Percentiles rank a stretch among this genome's conserved stretches.
These are phyloP conservation scores for Micractinium conductrix DNA, from an alignment of 139 green algal species.

Conservation along the genomic window DNA sequence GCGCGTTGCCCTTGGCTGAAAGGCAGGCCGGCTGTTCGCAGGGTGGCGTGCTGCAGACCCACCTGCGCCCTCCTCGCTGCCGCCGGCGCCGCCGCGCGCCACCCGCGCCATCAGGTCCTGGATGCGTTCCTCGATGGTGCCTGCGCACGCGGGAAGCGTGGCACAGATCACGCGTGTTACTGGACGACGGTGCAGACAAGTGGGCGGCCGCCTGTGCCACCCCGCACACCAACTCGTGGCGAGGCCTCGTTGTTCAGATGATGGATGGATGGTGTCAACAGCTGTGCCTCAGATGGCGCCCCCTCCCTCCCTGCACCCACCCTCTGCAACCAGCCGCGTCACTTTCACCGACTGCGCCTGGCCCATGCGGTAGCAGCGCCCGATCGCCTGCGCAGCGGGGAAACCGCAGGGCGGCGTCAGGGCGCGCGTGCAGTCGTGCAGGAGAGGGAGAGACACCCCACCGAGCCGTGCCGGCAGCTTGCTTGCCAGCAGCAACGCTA, in stretches of 20 bases:
- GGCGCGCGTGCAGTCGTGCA: neutral
- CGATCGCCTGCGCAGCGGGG: constrained; percentile 35
- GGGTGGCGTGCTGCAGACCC: no score
- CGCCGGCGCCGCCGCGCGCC: neutral
- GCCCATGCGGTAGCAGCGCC: constrained; percentile 31
- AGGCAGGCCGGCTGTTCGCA: no score
- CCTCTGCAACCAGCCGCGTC: constrained; percentile 27
- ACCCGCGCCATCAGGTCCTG: constrained; percentile 6
- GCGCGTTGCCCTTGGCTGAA: no score
- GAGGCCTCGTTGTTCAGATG: no score
- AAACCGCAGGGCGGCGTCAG: neutral
- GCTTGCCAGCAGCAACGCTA: neutral
- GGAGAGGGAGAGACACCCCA: neutral
- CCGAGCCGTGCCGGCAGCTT: no score
- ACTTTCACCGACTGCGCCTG: constrained; percentile 32
- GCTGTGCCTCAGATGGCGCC: neutral
- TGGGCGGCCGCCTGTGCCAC: neutral
- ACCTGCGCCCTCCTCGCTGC: no score
- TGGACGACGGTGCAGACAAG: neutral
- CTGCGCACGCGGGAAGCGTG: neutral
- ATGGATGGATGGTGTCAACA: no score
- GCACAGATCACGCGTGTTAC: no score
- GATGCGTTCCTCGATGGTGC: constrained; percentile 22
- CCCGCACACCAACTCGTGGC: no score
- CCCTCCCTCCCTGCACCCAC: neutral